phyloP scores from a whole-genome alignment of 116 monocot species.

The Iris pallida region DNA sequence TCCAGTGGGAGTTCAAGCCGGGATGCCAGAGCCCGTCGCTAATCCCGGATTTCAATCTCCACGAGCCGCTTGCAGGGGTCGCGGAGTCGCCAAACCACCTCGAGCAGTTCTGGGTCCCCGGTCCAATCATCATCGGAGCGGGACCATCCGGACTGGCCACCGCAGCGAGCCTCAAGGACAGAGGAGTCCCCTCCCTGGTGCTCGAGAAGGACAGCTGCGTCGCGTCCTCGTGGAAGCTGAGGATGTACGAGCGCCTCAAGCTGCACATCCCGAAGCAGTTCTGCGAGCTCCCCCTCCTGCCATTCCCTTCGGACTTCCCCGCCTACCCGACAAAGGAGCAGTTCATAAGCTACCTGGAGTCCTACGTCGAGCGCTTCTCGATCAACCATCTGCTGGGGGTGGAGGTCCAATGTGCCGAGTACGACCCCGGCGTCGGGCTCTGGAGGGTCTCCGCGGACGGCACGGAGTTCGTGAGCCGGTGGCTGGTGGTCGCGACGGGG shows the following conservation, averaged over 20 bases:
- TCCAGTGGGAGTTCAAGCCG: conserved; percentile 7
- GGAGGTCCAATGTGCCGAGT: conserved; percentile 42
- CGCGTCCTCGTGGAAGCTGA: conserved; percentile 59
- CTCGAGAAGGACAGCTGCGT: conserved; percentile 63
- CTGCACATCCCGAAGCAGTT: conserved; percentile 76
- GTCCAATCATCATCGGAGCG: conserved; percentile 68
- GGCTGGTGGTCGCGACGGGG: conserved; percentile 74
- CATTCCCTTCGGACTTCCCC: conserved; percentile 55
- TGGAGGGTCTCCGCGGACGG: conserved; percentile 49
- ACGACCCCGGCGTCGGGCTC: conserved; percentile 40
- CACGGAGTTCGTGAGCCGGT: conserved; percentile 50
- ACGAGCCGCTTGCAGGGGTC: conserved; percentile 1
- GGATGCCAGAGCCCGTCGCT: neutral
- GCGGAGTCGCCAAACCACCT: conserved; percentile 6
- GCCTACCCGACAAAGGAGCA: conserved; percentile 65
- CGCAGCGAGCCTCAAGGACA: conserved; percentile 57
- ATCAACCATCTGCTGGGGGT: conserved; percentile 42
- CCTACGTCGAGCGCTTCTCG: conserved; percentile 42
- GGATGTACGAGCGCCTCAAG: conserved; percentile 60
- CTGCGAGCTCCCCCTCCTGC: conserved; percentile 64
- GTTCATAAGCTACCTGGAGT: conserved; percentile 65
- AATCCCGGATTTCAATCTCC: conserved; percentile 12
- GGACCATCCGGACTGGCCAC: conserved; percentile 74
- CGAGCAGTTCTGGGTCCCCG: conserved; percentile 52
- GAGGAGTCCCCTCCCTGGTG: conserved; percentile 59